Evolutionary conservation across 768 basidiomycete species (phyloP).

Genomic region (Hydnomerulius pinastri): DNA sequence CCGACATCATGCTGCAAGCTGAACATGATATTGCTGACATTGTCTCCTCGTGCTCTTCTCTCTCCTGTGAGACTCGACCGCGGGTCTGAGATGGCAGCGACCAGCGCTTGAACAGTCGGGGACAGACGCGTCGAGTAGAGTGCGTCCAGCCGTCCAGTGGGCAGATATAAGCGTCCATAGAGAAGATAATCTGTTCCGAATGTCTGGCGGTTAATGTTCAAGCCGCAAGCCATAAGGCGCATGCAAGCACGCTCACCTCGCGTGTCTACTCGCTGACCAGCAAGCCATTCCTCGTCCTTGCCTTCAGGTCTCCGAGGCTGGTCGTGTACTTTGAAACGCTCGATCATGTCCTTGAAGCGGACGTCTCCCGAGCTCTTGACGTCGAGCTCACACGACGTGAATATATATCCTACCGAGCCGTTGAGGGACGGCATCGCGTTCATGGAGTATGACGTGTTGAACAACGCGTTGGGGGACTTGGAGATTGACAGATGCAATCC

Average conservation of each 20-base stretch:
- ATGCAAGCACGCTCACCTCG: conserved; percentile 55
- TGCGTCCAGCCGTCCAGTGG: conserved; percentile 85
- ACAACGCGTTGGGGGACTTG: conserved; percentile 86
- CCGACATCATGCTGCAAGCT: conserved; percentile 92
- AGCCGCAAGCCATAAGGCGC: conserved; percentile 3
- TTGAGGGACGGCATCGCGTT: conserved; percentile 91
- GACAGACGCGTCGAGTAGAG: conserved; percentile 82
- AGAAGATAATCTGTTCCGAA: conserved; percentile 77
- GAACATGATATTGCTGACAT: conserved; percentile 73
- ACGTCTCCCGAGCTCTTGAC: conserved; percentile 70
- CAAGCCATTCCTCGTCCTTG: conserved; percentile 79
- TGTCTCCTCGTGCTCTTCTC: conserved; percentile 42
- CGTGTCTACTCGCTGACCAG: conserved; percentile 74
- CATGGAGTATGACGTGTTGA: conserved; percentile 90
- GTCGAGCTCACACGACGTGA: conserved; percentile 82
- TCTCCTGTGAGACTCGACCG: conserved; percentile 48
- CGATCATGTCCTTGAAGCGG: conserved; percentile 85
- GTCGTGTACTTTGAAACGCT: conserved; percentile 83
- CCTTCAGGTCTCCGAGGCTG: conserved; percentile 78
- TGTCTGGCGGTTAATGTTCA: conserved; percentile 23
- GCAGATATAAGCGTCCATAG: conserved; percentile 90
- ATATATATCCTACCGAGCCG: conserved; percentile 92
- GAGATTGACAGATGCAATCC: conserved; percentile 80
- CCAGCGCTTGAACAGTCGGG: conserved; percentile 75
- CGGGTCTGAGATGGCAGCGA: conserved; percentile 86